These are phyloP conservation scores for Suillus decipiens DNA, from an alignment of 768 basidiomycete genomes.

Conservation along the genomic window DNA sequence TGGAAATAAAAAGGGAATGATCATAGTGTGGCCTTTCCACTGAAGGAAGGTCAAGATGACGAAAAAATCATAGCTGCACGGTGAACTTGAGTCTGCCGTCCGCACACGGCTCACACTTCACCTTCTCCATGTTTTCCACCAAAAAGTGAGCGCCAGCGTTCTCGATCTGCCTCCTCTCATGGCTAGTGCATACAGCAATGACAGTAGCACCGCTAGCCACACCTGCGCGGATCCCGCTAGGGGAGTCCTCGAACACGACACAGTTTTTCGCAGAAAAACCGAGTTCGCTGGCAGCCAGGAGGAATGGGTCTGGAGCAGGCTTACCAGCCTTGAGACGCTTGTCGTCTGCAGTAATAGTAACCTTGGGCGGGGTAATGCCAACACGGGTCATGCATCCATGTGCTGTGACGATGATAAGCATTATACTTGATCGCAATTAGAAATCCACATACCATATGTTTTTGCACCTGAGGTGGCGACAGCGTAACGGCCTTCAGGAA, in stretches of 20 bases:
- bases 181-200: conserved; percentile 74
- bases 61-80: conserved; percentile 26
- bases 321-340: conserved; percentile 68
- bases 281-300: conserved; percentile 60
- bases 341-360: conserved; percentile 79
- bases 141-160: conserved; percentile 58
- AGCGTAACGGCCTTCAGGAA: conserved; percentile 67
- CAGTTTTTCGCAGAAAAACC: conserved; percentile 59
- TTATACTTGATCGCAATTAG: neutral
- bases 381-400: conserved; percentile 72
- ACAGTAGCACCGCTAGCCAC: conserved; percentile 74
- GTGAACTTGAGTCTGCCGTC: conserved; percentile 48
- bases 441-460: conserved; percentile 54
- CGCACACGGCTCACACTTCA: conserved; percentile 42
- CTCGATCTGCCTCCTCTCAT: conserved; percentile 56
- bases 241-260: conserved; percentile 79
- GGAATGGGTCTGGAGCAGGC: conserved; percentile 64
- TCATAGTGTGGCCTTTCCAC: neutral
- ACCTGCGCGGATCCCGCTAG: conserved; percentile 65
- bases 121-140: conserved; percentile 55
- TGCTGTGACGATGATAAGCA: conserved; percentile 33
- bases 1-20: neutral
- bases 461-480: conserved; percentile 76
- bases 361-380: conserved; percentile 63
- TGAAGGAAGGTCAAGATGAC: neutral